Percentiles rank a stretch among this genome's conserved stretches.
phyloP scores from a whole-genome alignment of 1,284 basidiomycete species.

The Trametes versicolor region DNA sequence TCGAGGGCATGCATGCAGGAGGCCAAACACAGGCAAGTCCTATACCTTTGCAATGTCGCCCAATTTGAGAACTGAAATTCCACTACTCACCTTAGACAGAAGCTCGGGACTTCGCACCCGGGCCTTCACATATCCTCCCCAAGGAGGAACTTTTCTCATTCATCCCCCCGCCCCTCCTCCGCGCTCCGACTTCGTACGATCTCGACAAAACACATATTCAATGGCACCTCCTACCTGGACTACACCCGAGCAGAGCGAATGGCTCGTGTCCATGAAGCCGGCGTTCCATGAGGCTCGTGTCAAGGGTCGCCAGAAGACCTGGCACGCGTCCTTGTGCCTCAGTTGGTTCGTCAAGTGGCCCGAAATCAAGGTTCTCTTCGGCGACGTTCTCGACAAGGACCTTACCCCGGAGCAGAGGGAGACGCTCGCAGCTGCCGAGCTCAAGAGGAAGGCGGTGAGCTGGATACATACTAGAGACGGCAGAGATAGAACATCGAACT shows the following conservation, averaged over 20 bases:
- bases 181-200: background rate
- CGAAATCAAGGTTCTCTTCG: background rate
- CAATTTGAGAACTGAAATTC: too few species aligned
- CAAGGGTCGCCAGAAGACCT: background rate
- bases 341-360: slow-evolving; percentile 14
- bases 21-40: too few species aligned
- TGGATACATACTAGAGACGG: slow-evolving; percentile 5
- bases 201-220: background rate
- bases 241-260: background rate
- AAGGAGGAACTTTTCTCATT: too few species aligned
- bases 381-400: background rate
- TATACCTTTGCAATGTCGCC: too few species aligned
- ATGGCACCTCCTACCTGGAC: background rate
- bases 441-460: slow-evolving; percentile 4
- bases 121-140: too few species aligned
- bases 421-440: background rate
- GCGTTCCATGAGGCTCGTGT: background rate
- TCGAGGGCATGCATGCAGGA: too few species aligned
- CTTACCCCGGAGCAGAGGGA: slow-evolving; percentile 8
- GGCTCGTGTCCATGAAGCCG: background rate
- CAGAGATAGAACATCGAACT: background rate
- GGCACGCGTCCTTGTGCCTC: background rate
- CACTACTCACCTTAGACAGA: too few species aligned
- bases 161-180: too few species aligned
- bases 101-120: too few species aligned